Conservation (phyloP, 495 filamentous ascomycete species). For the Podospora pseudocomata region DNA sequence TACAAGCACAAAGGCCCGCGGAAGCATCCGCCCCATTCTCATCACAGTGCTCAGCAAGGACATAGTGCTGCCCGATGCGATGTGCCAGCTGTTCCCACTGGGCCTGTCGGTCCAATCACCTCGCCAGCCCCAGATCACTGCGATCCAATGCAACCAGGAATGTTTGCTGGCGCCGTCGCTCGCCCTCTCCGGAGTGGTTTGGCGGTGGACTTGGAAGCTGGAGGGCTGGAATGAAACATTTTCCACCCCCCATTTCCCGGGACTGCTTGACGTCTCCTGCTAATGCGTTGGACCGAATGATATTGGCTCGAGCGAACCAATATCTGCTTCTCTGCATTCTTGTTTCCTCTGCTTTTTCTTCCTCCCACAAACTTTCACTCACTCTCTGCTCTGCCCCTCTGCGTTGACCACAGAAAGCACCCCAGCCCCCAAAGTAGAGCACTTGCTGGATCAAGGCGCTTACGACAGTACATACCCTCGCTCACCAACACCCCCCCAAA, state of each 20-base stretch:
- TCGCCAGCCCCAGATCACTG: not conserved
- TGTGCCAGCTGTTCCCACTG: not conserved
- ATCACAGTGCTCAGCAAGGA: not conserved
- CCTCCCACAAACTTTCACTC: not conserved
- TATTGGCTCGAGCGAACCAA: not conserved
- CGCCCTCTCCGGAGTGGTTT: not conserved
- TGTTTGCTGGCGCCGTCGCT: slow-evolving; percentile 7
- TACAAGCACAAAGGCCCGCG: not conserved
- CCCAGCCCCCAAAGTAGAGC: not conserved
- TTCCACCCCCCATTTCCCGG: not conserved
- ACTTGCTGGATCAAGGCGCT: slow-evolving; percentile 10
- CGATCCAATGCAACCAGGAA: not conserved
- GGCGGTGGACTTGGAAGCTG: not conserved
- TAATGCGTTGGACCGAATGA: not conserved
- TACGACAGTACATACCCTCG: slow-evolving; percentile 1
- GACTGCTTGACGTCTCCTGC: not conserved
- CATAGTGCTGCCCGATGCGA: slow-evolving; percentile 7
- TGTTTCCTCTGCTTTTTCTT: not conserved
- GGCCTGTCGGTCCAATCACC: slow-evolving; percentile 4
- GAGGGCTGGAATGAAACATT: not conserved
- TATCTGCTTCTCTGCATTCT: slow-evolving; percentile 4
- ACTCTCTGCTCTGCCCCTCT: not conserved
- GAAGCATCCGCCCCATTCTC: not conserved
- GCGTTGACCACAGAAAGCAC: not conserved
- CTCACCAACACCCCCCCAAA: not conserved